phyloP scores from a whole-genome alignment of 2,329 filamentous ascomycete genomes.

The Trichoderma sp. region DNA sequence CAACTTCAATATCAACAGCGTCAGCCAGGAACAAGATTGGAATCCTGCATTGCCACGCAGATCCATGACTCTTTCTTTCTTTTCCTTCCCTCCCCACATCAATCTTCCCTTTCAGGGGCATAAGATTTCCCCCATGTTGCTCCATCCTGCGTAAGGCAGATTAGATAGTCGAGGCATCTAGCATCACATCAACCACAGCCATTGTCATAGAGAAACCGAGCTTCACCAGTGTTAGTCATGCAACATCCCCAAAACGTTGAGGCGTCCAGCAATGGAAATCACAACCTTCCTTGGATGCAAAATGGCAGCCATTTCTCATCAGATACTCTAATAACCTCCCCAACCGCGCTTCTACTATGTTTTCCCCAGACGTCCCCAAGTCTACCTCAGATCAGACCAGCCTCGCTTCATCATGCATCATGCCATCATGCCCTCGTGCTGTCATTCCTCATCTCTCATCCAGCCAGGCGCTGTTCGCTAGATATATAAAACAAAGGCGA shows the following conservation, averaged over 20 bases:
- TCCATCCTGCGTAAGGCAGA: neutral
- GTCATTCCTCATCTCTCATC: too few species aligned
- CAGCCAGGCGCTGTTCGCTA: too few species aligned
- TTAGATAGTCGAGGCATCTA: neutral
- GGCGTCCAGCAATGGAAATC: neutral
- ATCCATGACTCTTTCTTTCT: neutral
- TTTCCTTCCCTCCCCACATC: neutral
- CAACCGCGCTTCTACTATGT: constrained; percentile 6
- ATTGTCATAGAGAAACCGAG: too few species aligned
- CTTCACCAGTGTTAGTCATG: neutral
- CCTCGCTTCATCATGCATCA: neutral
- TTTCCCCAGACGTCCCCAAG: neutral
- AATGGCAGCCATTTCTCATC: constrained; percentile 18
- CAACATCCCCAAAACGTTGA: neutral
- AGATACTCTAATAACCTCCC: constrained; percentile 21
- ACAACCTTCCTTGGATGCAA: neutral
- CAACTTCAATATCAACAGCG: neutral
- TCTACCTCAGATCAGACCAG: constrained; percentile 1
- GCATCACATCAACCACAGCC: neutral
- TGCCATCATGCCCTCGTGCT: neutral
- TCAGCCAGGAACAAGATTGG: neutral
- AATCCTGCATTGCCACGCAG: constrained; percentile 17
- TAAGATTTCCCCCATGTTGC: neutral
- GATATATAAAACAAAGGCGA: neutral
- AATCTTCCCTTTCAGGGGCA: neutral